phyloP scores from a whole-genome alignment of 169 alveolate genomes.

The Plasmodium knowlesi region DNA sequence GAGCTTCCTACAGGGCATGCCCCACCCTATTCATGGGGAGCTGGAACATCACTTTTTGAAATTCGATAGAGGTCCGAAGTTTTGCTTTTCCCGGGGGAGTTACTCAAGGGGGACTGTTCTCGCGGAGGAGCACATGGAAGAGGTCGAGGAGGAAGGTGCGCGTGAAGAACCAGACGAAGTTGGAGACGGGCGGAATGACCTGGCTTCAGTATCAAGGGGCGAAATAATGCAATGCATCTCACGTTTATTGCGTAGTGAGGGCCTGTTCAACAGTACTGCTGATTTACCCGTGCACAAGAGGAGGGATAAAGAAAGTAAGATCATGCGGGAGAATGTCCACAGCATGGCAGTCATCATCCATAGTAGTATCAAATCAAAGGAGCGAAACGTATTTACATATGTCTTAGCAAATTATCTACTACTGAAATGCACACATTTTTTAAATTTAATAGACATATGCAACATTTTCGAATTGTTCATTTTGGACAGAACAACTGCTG shows the following conservation, averaged over 20 bases:
- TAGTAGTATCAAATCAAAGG: constrained; percentile 20
- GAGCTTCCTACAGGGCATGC: background rate
- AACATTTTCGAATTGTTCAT: constrained; percentile 57
- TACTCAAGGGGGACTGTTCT: background rate
- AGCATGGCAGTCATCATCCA: constrained; percentile 50
- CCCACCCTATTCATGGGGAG: background rate
- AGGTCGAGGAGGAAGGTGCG: background rate
- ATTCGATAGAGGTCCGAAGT: constrained; percentile 20
- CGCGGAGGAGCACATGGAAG: background rate
- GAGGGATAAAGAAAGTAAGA: constrained; percentile 3
- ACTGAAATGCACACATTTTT: constrained; percentile 28
- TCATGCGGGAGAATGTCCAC: constrained; percentile 42
- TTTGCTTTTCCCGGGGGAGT: background rate
- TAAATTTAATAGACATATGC: constrained; percentile 67
- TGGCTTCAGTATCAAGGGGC: background rate
- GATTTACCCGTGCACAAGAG: background rate
- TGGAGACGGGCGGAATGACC: background rate
- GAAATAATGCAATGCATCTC: background rate
- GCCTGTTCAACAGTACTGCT: background rate
- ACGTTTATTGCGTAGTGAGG: background rate
- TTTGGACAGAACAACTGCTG: background rate
- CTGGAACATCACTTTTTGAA: constrained; percentile 33
- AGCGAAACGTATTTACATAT: constrained; percentile 32
- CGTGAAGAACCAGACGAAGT: background rate
- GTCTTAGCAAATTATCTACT: constrained; percentile 36